These are phyloP conservation scores for Rhizopogon hawkerae DNA, from an alignment of 1,284 basidiomycete species.

Conservation along the genomic window DNA sequence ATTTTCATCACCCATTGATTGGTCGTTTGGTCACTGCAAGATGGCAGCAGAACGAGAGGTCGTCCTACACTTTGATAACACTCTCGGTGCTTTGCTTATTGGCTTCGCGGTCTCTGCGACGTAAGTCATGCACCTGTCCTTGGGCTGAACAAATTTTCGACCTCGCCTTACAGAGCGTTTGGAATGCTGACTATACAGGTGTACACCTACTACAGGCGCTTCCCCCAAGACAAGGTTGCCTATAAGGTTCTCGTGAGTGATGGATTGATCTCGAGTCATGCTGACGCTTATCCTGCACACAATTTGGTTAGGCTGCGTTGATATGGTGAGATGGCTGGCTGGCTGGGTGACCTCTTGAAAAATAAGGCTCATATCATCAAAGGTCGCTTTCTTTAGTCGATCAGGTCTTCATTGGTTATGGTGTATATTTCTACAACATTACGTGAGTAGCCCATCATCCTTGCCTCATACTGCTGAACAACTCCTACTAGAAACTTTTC, in stretches of 20 bases:
- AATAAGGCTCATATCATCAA: background rate
- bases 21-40: background rate
- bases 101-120: constrained; percentile 45
- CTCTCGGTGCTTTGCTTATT: constrained; percentile 50
- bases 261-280: background rate
- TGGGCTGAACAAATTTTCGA: background rate
- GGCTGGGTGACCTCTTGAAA: background rate
- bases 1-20: background rate
- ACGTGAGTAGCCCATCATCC: constrained; percentile 28
- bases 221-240: constrained; percentile 40
- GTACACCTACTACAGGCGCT: constrained; percentile 47
- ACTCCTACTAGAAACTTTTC: constrained; percentile 37
- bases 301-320: constrained; percentile 12
- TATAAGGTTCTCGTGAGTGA: constrained; percentile 51
- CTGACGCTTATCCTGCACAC: background rate
- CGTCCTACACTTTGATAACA: constrained; percentile 33
- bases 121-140: constrained; percentile 26
- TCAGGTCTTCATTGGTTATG: constrained; percentile 46
- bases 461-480: background rate
- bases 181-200: constrained; percentile 48
- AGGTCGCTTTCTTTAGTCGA: constrained; percentile 47
- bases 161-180: constrained; percentile 27
- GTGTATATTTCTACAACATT: constrained; percentile 49
- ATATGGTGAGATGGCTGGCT: constrained; percentile 16
- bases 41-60: constrained; percentile 12